Evolutionary conservation across 495 filamentous ascomycete species (phyloP), one percentile per base, ranked within the genome.

Genomic region (Penicillium goetzii): DNA sequence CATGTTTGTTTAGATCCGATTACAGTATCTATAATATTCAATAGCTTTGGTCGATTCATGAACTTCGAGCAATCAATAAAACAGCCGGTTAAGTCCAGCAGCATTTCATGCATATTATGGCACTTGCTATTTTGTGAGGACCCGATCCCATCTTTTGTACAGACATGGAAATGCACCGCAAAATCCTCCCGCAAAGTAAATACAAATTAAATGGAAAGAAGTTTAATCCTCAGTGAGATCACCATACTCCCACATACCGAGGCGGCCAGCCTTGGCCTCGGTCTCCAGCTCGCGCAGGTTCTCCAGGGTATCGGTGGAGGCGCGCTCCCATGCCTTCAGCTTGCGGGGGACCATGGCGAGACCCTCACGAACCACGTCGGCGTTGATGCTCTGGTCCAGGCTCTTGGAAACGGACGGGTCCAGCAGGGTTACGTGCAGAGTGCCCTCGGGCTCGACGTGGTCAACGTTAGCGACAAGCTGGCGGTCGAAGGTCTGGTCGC

Each of bases 181-280:
- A 56, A 56, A 53, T 69, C 58, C 67, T 61, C 58, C 61, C 47
- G 56, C 60, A 59, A 41, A 57, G 40, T 14, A 65, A 59, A 63
- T 38, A 65, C 58, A 57, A 47, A 47, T 57, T 64, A 19, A 45
- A 17, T 45, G 33, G n/a, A 17, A 52, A 56, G 40, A 1, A 32
- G 11, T 17, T 50, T 88, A 92, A 76, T 97, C 93, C 79, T 94
- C 92, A 17, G 89, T 93, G 74, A 96, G 80, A 77, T 98, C 96
- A 60, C 96, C 96, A 79, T 98, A 98, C 82, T 98, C 93, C 93
- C 93, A 98, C 82, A 97, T 94, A 49, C 96, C 96, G 58, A 86
- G 81, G 60, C 90, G 85, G 63, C 86, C 86, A 10, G 82, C 74
- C 83, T 92, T 95, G 4, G 96, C 95, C 76, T 87, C 82, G 17